These are phyloP conservation scores for Sclerotinia glacialis DNA, from an alignment of 2,329 filamentous ascomycete genomes.

Conservation along the genomic window DNA sequence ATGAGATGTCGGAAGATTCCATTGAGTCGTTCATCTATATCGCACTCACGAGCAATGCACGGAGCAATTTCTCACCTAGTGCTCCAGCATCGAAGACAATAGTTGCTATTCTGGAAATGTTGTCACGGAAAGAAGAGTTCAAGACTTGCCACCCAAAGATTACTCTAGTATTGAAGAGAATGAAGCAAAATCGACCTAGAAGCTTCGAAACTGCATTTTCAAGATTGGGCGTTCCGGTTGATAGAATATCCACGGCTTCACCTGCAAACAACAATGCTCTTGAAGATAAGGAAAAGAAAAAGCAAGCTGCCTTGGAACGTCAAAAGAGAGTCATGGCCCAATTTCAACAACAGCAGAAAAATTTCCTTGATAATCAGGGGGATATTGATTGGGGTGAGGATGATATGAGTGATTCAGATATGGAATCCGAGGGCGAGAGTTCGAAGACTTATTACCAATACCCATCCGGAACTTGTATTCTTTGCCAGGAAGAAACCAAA, in stretches of 20 bases:
- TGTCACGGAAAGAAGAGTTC: slow-evolving; percentile 68
- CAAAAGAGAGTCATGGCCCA: slow-evolving; percentile 96
- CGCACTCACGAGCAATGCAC: slow-evolving; percentile 62
- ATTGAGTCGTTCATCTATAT: slow-evolving; percentile 68
- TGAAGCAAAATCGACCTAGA: slow-evolving; percentile 77
- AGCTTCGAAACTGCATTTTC: slow-evolving; percentile 68
- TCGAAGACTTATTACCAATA: slow-evolving; percentile 82
- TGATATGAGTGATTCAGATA: slow-evolving; percentile 68
- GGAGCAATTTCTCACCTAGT: slow-evolving; percentile 59
- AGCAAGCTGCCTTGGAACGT: slow-evolving; percentile 82
- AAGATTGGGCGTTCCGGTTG: slow-evolving; percentile 64
- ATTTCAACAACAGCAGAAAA: slow-evolving; percentile 96
- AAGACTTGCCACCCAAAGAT: slow-evolving; percentile 84
- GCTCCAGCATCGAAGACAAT: slow-evolving; percentile 59
- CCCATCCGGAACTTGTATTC: slow-evolving; percentile 86
- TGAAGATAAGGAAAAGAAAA: slow-evolving; percentile 75
- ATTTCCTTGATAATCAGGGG: slow-evolving; percentile 86
- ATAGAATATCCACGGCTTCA: slow-evolving; percentile 77
- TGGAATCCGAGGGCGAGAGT: slow-evolving; percentile 56
- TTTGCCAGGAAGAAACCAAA: slow-evolving; percentile 94
- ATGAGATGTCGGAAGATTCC: slow-evolving; percentile 47
- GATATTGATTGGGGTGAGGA: slow-evolving; percentile 84
- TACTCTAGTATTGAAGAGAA: slow-evolving; percentile 73
- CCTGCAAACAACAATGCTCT: slow-evolving; percentile 62
- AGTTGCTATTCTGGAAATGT: slow-evolving; percentile 59